phyloP scores from a whole-genome alignment of 257 asterid genomes.

The Solanum etuberosum region DNA sequence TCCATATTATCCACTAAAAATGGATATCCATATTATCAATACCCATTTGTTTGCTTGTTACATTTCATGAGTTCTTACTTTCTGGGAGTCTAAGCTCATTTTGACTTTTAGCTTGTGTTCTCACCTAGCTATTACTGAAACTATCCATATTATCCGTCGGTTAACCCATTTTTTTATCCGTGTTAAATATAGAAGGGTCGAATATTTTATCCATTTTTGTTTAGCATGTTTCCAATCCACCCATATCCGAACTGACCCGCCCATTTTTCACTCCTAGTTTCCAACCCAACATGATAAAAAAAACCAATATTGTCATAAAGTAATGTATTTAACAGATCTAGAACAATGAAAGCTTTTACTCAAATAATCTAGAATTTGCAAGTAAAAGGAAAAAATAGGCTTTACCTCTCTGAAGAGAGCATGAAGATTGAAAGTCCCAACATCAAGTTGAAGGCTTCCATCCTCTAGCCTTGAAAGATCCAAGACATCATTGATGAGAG shows the following conservation, averaged over 20 bases:
- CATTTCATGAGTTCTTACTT: background rate
- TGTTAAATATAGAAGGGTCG: background rate
- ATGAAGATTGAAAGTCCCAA: conserved; percentile 65
- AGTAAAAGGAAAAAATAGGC: background rate
- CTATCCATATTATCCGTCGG: background rate
- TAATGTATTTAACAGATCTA: background rate
- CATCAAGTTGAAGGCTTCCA: conserved; percentile 88
- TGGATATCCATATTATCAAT: background rate
- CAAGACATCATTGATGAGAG: conserved; percentile 91
- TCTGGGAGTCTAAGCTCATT: background rate
- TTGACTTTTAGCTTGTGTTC: background rate
- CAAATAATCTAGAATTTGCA: background rate
- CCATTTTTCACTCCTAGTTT: background rate
- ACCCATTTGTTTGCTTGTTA: background rate
- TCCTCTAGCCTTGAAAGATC: conserved; percentile 99
- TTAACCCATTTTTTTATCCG: background rate
- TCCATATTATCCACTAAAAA: background rate
- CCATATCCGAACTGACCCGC: background rate
- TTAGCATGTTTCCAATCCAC: background rate
- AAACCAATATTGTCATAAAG: background rate
- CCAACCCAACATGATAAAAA: background rate
- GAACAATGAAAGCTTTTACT: background rate
- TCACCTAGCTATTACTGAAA: background rate
- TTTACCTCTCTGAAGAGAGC: conserved; percentile 76
- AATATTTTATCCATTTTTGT: background rate